Percentiles rank a stretch among this genome's conserved stretches.
These are phyloP conservation scores for Penicillium soppii DNA, from an alignment of 495 filamentous ascomycete genomes.

Conservation along the genomic window DNA sequence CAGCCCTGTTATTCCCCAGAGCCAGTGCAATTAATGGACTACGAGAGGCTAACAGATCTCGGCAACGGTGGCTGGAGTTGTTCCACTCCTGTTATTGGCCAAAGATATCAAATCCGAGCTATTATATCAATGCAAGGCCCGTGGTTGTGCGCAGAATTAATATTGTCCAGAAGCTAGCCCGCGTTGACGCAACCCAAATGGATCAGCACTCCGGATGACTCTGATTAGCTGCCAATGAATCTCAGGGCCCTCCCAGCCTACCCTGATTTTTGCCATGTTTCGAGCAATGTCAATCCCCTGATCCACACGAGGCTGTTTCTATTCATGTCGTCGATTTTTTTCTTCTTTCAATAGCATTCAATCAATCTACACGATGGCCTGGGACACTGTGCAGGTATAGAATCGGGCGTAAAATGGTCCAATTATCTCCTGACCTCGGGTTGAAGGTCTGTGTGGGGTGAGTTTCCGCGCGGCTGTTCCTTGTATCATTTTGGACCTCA, in stretches of 20 bases:
- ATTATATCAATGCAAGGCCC: conserved; percentile 4
- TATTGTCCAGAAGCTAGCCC: conserved; percentile 7
- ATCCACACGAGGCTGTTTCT: conserved; percentile 14
- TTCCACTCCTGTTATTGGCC: conserved; percentile 10
- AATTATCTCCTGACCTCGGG: conserved; percentile 34
- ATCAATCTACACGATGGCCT: conserved; percentile 15
- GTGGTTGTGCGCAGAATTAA: conserved; percentile 18
- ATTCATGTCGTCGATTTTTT: conserved; percentile 4
- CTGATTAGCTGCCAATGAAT: conserved; percentile 11
- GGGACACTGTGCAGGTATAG: not conserved
- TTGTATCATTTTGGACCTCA: not conserved
- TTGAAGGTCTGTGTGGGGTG: conserved; percentile 41
- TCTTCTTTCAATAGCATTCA: not conserved
- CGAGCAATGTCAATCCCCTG: conserved; percentile 22
- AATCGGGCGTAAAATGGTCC: conserved; percentile 28
- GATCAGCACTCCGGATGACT: conserved; percentile 16
- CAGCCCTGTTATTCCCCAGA: conserved; percentile 7
- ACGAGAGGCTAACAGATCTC: conserved; percentile 9
- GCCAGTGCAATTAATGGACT: conserved; percentile 5
- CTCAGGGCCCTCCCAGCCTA: not conserved
- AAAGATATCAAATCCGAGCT: not conserved
- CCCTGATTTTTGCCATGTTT: conserved; percentile 10
- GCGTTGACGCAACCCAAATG: conserved; percentile 23
- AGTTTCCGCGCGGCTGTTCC: conserved; percentile 8
- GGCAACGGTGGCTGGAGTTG: conserved; percentile 5